Evolutionary conservation across 1,139 yeast genomes (phyloP), one percentile per base, ranked within the genome.

Genomic region (Yamadazyma spencermartinsiae): DNA sequence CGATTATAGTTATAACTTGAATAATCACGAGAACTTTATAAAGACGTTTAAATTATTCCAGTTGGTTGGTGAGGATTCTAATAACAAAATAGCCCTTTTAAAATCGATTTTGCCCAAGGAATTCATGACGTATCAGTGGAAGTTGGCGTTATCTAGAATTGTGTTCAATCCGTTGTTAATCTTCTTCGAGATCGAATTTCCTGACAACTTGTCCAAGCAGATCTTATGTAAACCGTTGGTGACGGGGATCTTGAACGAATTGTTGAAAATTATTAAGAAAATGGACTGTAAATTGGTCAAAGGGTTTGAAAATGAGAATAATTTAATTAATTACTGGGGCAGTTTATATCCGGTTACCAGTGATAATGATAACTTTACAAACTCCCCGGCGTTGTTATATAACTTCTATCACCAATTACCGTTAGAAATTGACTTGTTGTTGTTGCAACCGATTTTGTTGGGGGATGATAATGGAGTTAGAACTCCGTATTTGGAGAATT

Each of bases 401-500:
- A 79, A 80, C 46, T 84, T 74, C 50, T 77, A 60, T 58, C 73
- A 80, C 47, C 74, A 69, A 40, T 60, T 68, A 38, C 76, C 75
- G 37, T 58, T 86, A 41, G 80, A 82, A 45, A 68, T 85, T 35
- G 97, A 89, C 60, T 70, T 88, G 54, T 66, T 88, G 35, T 65
- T 89, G 41, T 71, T 89, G 44, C 95, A 88, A 57, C 96, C 96
- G 3, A 89, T 89, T 42, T 68, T 89, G 40, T 67, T 88, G 42
- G 95, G 94, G 13, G 96, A 88, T 61, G 96, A 88, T 58, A 77
- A 78, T 54, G 82, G 86, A 33, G 81, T 88, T 39, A 82, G 86
- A 56, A 86, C 96, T 1, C 96, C 97, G 3, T 89, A 89, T 57
- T 72, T 89, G 60, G 97, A 89, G 61, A 86, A 87, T 52, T 66